A percentile compares a stretch with the other conserved stretches of the same genome.
phyloP scores from a whole-genome alignment of 345 rosid genomes.

The Brassica rapa region DNA sequence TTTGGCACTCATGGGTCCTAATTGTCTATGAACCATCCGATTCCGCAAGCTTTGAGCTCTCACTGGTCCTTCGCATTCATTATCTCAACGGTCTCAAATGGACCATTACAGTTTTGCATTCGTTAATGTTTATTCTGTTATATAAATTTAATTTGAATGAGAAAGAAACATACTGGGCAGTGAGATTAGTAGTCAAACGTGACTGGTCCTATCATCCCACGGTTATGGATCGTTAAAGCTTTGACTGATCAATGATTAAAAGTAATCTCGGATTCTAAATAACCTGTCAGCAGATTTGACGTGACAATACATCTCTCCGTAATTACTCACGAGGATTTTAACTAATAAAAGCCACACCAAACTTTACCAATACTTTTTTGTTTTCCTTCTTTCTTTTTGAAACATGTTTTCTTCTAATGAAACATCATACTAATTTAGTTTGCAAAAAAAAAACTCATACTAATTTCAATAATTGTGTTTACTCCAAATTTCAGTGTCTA shows the following conservation, averaged over 20 bases:
- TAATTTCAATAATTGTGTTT: background rate
- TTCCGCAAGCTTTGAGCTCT: conserved; percentile 34
- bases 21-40: conserved; percentile 33
- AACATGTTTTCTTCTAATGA: background rate
- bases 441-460: background rate
- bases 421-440: background rate
- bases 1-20: conserved; percentile 34
- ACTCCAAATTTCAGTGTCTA: conserved; percentile 1
- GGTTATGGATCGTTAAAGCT: conserved; percentile 23
- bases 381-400: background rate
- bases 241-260: conserved; percentile 32
- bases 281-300: conserved; percentile 30
- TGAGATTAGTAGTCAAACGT: conserved; percentile 6
- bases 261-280: conserved; percentile 27
- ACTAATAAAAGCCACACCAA: conserved; percentile 38
- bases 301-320: conserved; percentile 32
- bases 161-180: conserved; percentile 23
- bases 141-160: background rate
- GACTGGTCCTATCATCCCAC: conserved; percentile 27
- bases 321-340: conserved; percentile 32
- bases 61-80: conserved; percentile 42
- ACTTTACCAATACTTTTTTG: conserved; percentile 16
- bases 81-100: conserved; percentile 38
- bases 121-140: conserved; percentile 5
- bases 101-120: conserved; percentile 31